These are phyloP conservation scores for Plasmodium fragile DNA, from an alignment of 169 alveolate genomes.

Conservation along the genomic window DNA sequence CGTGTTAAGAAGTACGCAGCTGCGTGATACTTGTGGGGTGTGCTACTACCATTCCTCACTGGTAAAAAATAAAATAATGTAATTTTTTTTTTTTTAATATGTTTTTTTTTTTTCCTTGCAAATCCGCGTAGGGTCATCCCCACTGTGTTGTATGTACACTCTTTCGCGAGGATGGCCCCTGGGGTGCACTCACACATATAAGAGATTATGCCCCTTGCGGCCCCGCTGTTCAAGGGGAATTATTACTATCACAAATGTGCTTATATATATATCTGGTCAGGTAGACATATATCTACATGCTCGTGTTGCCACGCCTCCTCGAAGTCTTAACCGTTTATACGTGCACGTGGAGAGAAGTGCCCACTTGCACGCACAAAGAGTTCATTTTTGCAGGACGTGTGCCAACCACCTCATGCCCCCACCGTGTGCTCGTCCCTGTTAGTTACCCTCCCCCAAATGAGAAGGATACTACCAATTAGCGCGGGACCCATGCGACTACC, in stretches of 20 bases:
- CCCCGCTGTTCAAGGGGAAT: neutral
- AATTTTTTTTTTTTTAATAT: neutral
- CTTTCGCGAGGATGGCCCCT: neutral
- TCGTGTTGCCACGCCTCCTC: neutral
- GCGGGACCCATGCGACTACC: neutral
- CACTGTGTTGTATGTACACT: neutral
- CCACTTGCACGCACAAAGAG: neutral
- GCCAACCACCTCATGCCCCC: neutral
- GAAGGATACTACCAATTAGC: neutral
- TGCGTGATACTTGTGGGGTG: neutral
- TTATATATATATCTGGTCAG: neutral
- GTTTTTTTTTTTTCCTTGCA: neutral
- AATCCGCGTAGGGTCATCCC: neutral
- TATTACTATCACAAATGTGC: neutral
- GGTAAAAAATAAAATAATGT: neutral
- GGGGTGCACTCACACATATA: neutral
- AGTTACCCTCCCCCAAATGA: neutral
- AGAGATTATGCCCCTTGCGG: neutral
- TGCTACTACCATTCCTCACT: neutral
- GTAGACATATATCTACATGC: slow-evolving; percentile 3
- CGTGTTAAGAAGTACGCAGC: neutral
- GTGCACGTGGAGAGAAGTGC: neutral
- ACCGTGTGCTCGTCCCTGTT: neutral
- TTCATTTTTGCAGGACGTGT: neutral
- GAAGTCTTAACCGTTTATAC: neutral